phyloP scores from a whole-genome alignment of 768 basidiomycete species.

The Auricularia heimuer region DNA sequence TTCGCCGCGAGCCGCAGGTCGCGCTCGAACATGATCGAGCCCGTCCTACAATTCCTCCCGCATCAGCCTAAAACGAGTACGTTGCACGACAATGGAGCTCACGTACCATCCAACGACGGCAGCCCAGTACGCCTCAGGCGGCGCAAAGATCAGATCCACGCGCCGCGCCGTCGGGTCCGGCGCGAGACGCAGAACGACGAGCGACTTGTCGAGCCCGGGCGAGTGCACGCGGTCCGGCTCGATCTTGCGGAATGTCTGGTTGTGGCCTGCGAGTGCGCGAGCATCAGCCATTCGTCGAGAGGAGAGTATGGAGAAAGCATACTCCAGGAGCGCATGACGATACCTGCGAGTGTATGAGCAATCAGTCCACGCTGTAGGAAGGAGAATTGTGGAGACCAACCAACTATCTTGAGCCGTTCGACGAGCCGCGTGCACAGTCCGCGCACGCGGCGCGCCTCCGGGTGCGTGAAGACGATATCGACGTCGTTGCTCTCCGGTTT shows the following conservation, averaged over 20 bases:
- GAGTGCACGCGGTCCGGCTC: constrained; percentile 50
- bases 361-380: too few species aligned
- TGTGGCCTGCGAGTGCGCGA: not conserved
- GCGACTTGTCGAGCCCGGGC: constrained; percentile 76
- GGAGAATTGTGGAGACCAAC: constrained; percentile 25
- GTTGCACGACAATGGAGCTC: not conserved
- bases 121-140: constrained; percentile 73
- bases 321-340: not conserved
- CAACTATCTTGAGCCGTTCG: constrained; percentile 42
- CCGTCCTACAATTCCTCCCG: constrained; percentile 43
- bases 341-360: not conserved
- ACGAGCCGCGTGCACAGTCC: constrained; percentile 55
- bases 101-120: constrained; percentile 80
- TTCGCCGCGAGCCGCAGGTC: constrained; percentile 67
- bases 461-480: constrained; percentile 81
- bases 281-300: not conserved
- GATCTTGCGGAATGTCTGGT: constrained; percentile 36
- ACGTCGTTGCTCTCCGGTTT: constrained; percentile 76
- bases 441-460: constrained; percentile 43
- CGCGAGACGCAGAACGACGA: constrained; percentile 71
- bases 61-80: not conserved
- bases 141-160: constrained; percentile 76
- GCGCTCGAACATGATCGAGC: constrained; percentile 83
- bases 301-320: not conserved
- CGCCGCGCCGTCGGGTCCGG: constrained; percentile 27